Conservation (phyloP, 225 moss, liverwort and hornwort species). For the Asterella californica region DNA sequence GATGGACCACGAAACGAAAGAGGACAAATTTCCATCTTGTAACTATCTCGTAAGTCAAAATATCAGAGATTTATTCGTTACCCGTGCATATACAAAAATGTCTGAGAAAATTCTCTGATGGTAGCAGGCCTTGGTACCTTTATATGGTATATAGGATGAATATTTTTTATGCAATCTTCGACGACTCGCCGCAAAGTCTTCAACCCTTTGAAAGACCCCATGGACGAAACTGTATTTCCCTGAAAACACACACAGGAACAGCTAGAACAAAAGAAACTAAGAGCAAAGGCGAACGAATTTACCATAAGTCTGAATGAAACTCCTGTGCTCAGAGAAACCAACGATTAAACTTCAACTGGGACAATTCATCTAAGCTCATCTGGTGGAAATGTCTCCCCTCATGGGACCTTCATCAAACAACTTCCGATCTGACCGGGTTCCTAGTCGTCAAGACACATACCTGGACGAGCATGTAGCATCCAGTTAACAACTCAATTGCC, state of each 20-base stretch:
- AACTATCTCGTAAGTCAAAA: background rate
- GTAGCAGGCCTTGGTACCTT: constrained; percentile 43
- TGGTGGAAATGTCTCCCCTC: background rate
- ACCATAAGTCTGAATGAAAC: background rate
- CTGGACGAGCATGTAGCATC: constrained; percentile 97
- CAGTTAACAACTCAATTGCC: constrained; percentile 92
- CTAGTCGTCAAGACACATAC: constrained; percentile 28
- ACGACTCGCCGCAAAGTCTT: constrained; percentile 81
- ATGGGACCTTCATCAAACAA: background rate
- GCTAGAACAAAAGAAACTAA: background rate
- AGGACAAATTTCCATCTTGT: background rate
- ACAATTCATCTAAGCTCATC: background rate
- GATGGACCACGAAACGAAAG: too few species aligned
- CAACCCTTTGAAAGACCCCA: constrained; percentile 93
- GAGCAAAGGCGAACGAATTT: background rate
- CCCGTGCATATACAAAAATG: background rate
- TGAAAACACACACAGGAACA: constrained; percentile 6
- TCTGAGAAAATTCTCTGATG: background rate
- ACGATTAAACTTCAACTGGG: too few species aligned
- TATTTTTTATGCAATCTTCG: constrained; percentile 94
- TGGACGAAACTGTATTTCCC: constrained; percentile 89
- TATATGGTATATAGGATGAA: constrained; percentile 96
- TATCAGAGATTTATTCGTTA: background rate
- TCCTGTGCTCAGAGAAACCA: too few species aligned
- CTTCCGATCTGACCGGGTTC: background rate